Percentiles rank a stretch among this genome's conserved stretches.
phyloP scores from a whole-genome alignment of 2,329 filamentous ascomycete genomes.

The Cladophialophora carrionii region DNA sequence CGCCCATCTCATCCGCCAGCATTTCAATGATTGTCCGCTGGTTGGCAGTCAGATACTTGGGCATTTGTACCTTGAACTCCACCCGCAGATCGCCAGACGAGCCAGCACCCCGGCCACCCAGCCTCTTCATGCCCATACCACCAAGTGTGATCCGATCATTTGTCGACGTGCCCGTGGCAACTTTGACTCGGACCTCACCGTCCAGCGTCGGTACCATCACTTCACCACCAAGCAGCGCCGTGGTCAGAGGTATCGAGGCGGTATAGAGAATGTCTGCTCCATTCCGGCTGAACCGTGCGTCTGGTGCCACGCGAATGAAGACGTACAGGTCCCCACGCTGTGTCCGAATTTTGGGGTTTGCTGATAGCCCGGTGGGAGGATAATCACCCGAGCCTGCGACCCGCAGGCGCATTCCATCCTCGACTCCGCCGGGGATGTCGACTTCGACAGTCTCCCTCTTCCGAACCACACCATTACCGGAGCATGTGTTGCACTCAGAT shows the following conservation, averaged over 20 bases:
- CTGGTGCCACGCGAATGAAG: slow-evolving; percentile 82
- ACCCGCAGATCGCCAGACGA: slow-evolving; percentile 82
- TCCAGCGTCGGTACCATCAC: slow-evolving; percentile 88
- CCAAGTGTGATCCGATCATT: slow-evolving; percentile 87
- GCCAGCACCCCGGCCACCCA: slow-evolving; percentile 65
- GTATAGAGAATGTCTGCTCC: slow-evolving; percentile 94
- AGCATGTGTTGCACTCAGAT: slow-evolving; percentile 77
- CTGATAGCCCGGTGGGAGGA: slow-evolving; percentile 71
- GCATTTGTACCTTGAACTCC: slow-evolving; percentile 93
- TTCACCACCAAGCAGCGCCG: slow-evolving; percentile 87
- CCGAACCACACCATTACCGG: slow-evolving; percentile 79
- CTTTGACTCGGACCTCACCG: slow-evolving; percentile 85
- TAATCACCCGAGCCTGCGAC: slow-evolving; percentile 86
- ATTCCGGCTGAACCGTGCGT: slow-evolving; percentile 83
- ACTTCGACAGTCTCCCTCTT: slow-evolving; percentile 82
- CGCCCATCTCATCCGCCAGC: slow-evolving; percentile 92
- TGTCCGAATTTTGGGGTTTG: slow-evolving; percentile 65
- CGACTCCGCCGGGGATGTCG: slow-evolving; percentile 92
- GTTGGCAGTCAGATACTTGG: slow-evolving; percentile 88
- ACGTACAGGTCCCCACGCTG: slow-evolving; percentile 88
- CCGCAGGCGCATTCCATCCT: slow-evolving; percentile 91
- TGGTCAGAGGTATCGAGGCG: slow-evolving; percentile 86
- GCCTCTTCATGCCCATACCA: slow-evolving; percentile 91
- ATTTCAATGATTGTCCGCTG: slow-evolving; percentile 93
- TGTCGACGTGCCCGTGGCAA: slow-evolving; percentile 86